Evolutionary conservation across 306 rosid genomes (phyloP).

Genomic region (Pyrus communis): DNA sequence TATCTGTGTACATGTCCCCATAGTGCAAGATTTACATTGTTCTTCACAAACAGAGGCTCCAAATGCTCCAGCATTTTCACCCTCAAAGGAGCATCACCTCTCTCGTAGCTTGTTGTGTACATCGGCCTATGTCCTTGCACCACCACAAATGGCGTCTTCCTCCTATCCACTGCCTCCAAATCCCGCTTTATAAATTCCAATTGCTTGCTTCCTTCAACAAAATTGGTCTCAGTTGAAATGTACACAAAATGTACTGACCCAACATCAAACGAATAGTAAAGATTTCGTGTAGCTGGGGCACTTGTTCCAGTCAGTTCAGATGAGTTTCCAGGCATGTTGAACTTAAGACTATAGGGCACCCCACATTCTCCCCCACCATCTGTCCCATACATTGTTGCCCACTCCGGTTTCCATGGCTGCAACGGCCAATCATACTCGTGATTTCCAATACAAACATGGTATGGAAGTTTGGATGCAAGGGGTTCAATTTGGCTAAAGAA

Average conservation of each 20-base stretch:
- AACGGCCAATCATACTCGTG: conserved; percentile 85
- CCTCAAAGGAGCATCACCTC: conserved; percentile 53
- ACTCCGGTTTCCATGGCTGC: conserved; percentile 82
- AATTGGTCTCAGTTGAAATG: conserved; percentile 84
- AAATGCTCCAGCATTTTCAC: conserved; percentile 56
- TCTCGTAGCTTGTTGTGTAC: conserved; percentile 81
- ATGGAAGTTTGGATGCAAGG: conserved; percentile 61
- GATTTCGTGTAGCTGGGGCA: conserved; percentile 62
- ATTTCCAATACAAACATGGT: conserved; percentile 92
- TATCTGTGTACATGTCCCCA: conserved; percentile 97
- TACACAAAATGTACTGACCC: conserved; percentile 81
- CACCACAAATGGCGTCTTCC: conserved; percentile 64
- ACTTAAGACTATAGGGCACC: conserved; percentile 79
- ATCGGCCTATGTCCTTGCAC: conserved; percentile 91
- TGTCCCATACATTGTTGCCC: conserved; percentile 59
- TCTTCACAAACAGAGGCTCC: conserved; percentile 73
- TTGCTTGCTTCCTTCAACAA: conserved; percentile 65
- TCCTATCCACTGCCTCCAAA: conserved; percentile 65
- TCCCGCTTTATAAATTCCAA: conserved; percentile 66
- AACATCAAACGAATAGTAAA: conserved; percentile 76
- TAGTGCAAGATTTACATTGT: conserved; percentile 68
- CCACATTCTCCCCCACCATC: conserved; percentile 99
- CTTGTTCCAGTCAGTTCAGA: conserved; percentile 64
- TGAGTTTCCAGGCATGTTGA: conserved; percentile 91
- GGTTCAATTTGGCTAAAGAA: conserved; percentile 75